Evolutionary conservation across 192 early-diverging fungal genomes (phyloP), one percentile per base, ranked within the genome.

Genomic region (Neocallimastix lanati): DNA sequence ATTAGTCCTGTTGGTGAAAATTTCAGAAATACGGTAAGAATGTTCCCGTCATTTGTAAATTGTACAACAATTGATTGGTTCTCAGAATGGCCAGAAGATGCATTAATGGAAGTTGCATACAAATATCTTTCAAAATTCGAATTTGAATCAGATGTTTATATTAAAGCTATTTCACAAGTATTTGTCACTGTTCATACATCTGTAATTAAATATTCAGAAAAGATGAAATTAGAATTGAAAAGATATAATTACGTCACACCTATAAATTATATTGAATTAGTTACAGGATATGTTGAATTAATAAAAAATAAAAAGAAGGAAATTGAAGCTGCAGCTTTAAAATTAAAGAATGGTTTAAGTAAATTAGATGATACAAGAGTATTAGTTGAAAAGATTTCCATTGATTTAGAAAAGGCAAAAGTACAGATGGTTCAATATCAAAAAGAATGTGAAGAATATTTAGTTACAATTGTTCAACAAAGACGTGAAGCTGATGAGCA

Each of bases 1-100:
- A 91, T 91, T 86, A 88, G 86, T 83, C 90, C 90, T 13, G 89
- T 91, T 77, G 90, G 90, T 29, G 90, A 90, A 38, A 89, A 86
- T 7, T 91, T 91, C 81, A 81, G 90, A 36, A 84, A 87, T 12
- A 81, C 88, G 29, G 82, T 91, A 28, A 79, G 90, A 27, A 85
- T 87, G 82, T 91, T 88, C 77, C 89, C 90, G 9, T 85, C 87
- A 21, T 83, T 91, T 79, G 89, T 90, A 38, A 91, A 91, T 80
- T 91, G 90, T 81, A 88, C 87, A 76, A 91, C 90, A 12, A 91
- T 91, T 78, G 89, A 91, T 80, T 91, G 88, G 87, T 91, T 90
- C 83, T 87, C 88, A 78, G 87, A 85, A 30, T 91, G 90, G 90
- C 90, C 90, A 21, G 87, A 90, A 81, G 90, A 91, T 81, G 90